A percentile compares a stretch with the other conserved stretches of the same genome.
Evolutionary conservation across 2,329 filamentous ascomycete species (phyloP).

Genomic region (Raffaelea ambrosiae): DNA sequence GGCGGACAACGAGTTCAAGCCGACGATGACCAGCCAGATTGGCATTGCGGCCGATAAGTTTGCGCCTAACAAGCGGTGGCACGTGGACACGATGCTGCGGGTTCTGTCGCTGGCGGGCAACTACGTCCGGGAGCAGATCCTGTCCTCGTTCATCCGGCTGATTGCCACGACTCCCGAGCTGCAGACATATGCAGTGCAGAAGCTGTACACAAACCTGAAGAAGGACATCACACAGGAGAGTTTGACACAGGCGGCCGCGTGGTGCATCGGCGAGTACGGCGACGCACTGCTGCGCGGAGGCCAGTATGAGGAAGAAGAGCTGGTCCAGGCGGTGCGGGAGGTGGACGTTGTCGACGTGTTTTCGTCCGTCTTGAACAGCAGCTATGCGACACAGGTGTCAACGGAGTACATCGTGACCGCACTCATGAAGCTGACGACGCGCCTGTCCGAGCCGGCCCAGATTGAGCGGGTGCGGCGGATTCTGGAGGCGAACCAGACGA

Average conservation of each 20-base stretch:
- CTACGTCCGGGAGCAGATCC: constrained; percentile 94
- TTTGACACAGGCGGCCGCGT: constrained; percentile 83
- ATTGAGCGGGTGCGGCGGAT: constrained; percentile 76
- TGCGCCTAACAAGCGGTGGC: constrained; percentile 95
- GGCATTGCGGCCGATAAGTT: constrained; percentile 94
- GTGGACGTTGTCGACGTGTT: constrained; percentile 91
- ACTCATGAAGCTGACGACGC: constrained; percentile 87
- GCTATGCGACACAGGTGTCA: constrained; percentile 81
- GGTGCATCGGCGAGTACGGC: constrained; percentile 97
- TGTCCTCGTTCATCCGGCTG: constrained; percentile 92
- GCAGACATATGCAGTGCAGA: constrained; percentile 94
- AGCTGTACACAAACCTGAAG: constrained; percentile 81
- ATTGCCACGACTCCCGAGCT: constrained; percentile 91
- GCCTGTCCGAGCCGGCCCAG: constrained; percentile 75
- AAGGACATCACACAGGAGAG: constrained; percentile 98
- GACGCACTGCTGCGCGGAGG: constrained; percentile 83
- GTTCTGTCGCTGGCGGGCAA: constrained; percentile 91
- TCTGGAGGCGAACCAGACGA: constrained; percentile 69
- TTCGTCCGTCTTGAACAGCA: constrained; percentile 84
- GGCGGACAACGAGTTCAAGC: constrained; percentile 97
- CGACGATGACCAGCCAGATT: constrained; percentile 96
- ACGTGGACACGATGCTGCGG: constrained; percentile 93
- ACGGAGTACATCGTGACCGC: constrained; percentile 95
- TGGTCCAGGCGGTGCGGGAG: constrained; percentile 73
- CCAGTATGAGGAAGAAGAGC: constrained; percentile 88